A percentile compares a stretch with the other conserved stretches of the same genome.
These are phyloP conservation scores for Lasiosphaeria hispida DNA, from an alignment of 495 filamentous ascomycete species.

Conservation along the genomic window DNA sequence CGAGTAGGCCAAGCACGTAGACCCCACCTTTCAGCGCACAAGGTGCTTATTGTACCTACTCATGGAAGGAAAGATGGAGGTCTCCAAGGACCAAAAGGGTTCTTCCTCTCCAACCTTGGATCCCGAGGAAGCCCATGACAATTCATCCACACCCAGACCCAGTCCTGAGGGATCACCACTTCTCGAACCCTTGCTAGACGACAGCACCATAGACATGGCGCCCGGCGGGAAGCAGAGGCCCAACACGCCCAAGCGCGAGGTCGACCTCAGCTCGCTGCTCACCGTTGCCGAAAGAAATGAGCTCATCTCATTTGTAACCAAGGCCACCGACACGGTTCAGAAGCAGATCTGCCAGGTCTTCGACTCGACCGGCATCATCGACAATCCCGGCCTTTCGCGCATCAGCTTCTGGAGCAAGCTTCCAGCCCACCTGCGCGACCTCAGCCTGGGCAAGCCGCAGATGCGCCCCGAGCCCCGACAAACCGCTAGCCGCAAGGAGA, in stretches of 20 bases:
- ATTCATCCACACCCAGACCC: neutral
- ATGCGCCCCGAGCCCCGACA: slow-evolving; percentile 14
- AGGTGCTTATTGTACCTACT: too few species aligned
- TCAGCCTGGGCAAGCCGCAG: slow-evolving; percentile 24
- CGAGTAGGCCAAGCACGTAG: too few species aligned
- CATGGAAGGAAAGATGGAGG: too few species aligned
- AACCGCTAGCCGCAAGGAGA: slow-evolving; percentile 23
- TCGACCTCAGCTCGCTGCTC: slow-evolving; percentile 34
- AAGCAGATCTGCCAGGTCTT: slow-evolving; percentile 46
- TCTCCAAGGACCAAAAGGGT: too few species aligned
- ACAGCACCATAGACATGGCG: slow-evolving; percentile 26
- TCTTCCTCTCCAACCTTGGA: too few species aligned
- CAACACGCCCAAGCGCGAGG: slow-evolving; percentile 29
- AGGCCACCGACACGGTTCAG: slow-evolving; percentile 49
- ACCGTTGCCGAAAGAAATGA: slow-evolving; percentile 29
- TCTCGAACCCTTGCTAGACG: slow-evolving; percentile 1
- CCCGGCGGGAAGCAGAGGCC: slow-evolving; percentile 19
- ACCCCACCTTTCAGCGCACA: too few species aligned
- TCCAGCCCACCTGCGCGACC: slow-evolving; percentile 31
- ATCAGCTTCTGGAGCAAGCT: slow-evolving; percentile 29
- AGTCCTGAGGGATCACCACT: too few species aligned
- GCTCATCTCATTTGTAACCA: slow-evolving; percentile 36
- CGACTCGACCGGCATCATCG: slow-evolving; percentile 32
- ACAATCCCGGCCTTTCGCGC: slow-evolving; percentile 22
- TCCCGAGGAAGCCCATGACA: neutral